Evolutionary conservation across 495 filamentous ascomycete genomes (phyloP).

Genomic region (Penicillium parvum): DNA sequence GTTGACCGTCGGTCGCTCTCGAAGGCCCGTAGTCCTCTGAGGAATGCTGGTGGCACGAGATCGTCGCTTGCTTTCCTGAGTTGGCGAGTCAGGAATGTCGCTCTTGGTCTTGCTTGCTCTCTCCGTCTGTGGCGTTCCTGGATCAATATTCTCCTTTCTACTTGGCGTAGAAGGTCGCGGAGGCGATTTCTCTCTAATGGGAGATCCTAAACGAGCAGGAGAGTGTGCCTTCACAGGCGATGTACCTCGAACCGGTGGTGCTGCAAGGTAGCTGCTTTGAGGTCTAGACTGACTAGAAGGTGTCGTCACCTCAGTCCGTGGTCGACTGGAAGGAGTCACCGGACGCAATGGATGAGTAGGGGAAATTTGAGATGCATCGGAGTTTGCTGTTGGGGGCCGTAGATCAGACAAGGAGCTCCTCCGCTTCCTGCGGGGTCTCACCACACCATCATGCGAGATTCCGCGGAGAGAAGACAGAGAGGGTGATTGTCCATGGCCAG

Average conservation of each 20-base stretch:
- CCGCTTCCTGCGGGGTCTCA: conserved; percentile 64
- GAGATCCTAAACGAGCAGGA: conserved; percentile 30
- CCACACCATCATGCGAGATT: conserved; percentile 33
- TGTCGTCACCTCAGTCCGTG: conserved; percentile 29
- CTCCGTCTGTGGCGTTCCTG: conserved; percentile 31
- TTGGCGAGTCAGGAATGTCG: conserved; percentile 39
- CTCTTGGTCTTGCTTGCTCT: conserved; percentile 31
- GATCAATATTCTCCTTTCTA: conserved; percentile 53
- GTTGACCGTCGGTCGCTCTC: conserved; percentile 49
- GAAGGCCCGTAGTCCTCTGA: conserved; percentile 43
- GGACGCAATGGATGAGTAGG: conserved; percentile 33
- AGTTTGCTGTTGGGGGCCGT: conserved; percentile 53
- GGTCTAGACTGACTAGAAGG: conserved; percentile 32
- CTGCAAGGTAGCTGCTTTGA: conserved; percentile 31
- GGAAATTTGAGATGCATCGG: conserved; percentile 33
- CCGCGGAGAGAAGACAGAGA: conserved; percentile 37
- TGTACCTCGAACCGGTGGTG: conserved; percentile 27
- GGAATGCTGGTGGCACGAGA: conserved; percentile 54
- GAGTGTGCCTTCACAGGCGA: conserved; percentile 31
- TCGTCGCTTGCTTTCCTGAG: conserved; percentile 41
- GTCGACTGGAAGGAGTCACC: conserved; percentile 31
- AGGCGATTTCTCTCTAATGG: conserved; percentile 36
- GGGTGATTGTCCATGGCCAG: conserved; percentile 38
- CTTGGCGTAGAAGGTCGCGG: conserved; percentile 44
- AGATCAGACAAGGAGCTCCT: conserved; percentile 91